phyloP scores from a whole-genome alignment of 2,329 filamentous ascomycete species.

The Claviceps fusiformis region DNA sequence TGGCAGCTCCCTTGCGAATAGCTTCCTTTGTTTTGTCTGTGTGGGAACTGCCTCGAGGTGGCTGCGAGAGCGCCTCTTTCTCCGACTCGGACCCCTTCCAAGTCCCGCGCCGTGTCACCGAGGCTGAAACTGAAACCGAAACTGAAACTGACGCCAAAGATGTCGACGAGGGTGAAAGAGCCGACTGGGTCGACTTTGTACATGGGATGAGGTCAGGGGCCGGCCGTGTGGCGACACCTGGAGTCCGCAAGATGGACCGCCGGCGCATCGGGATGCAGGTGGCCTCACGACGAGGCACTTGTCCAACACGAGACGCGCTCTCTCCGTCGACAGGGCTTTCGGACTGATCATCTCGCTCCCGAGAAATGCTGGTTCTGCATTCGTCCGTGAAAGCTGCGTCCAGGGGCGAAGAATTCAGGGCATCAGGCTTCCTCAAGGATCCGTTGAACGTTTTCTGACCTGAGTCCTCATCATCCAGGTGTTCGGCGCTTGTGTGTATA shows the following conservation, averaged over 20 bases:
- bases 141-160: background rate
- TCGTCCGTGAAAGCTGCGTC: background rate
- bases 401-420: background rate
- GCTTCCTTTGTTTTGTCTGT: constrained; percentile 2
- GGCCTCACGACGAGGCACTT: background rate
- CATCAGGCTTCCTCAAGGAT: background rate
- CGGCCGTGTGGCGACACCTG: constrained; percentile 31
- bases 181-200: background rate
- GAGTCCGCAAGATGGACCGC: constrained; percentile 33
- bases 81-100: constrained; percentile 21
- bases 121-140: background rate
- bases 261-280: constrained; percentile 34
- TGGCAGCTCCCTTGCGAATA: constrained; percentile 11
- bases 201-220: constrained; percentile 3
- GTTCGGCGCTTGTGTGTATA: background rate
- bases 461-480: background rate
- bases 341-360: background rate
- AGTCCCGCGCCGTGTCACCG: background rate
- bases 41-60: background rate
- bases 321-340: background rate
- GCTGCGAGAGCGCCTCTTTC: constrained; percentile 13
- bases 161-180: background rate
- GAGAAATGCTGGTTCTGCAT: constrained; percentile 7
- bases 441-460: background rate
- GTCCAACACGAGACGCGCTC: background rate